phyloP scores from a whole-genome alignment of 495 filamentous ascomycete genomes.

The Sphaerosporella brunnea region DNA sequence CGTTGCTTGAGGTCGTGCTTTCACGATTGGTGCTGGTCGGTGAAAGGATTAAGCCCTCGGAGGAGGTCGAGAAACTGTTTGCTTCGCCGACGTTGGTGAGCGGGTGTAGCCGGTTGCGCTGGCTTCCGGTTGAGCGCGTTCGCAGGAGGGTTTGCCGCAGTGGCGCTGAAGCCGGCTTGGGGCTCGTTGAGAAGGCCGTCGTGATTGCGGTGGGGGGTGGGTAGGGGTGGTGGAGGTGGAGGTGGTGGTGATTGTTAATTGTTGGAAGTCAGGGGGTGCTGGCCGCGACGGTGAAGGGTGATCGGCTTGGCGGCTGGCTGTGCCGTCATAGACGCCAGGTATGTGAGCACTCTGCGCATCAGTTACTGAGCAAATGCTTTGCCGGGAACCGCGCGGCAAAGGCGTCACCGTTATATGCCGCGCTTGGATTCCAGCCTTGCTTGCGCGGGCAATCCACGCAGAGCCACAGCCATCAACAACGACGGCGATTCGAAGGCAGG shows the following conservation, averaged over 20 bases:
- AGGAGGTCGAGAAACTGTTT: constrained; percentile 1
- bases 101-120: constrained; percentile 2
- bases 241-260: background rate
- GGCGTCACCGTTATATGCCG: too few species aligned
- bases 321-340: too few species aligned
- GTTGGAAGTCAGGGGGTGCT: too few species aligned
- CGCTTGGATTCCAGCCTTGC: too few species aligned
- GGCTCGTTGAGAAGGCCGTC: constrained; percentile 3
- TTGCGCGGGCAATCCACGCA: too few species aligned
- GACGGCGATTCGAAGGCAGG: too few species aligned
- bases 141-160: background rate
- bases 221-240: background rate
- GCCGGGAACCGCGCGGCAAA: too few species aligned
- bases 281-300: too few species aligned
- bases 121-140: constrained; percentile 1
- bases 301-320: too few species aligned
- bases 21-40: background rate
- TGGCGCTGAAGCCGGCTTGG: background rate
- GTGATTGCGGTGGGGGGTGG: background rate
- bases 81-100: background rate
- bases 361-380: too few species aligned
- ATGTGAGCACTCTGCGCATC: too few species aligned
- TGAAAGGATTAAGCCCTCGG: constrained; percentile 2
- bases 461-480: too few species aligned
- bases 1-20: background rate